These are phyloP conservation scores for Phytophthora crassamura DNA, from an alignment of 352 stramenopile genomes.

Conservation along the genomic window DNA sequence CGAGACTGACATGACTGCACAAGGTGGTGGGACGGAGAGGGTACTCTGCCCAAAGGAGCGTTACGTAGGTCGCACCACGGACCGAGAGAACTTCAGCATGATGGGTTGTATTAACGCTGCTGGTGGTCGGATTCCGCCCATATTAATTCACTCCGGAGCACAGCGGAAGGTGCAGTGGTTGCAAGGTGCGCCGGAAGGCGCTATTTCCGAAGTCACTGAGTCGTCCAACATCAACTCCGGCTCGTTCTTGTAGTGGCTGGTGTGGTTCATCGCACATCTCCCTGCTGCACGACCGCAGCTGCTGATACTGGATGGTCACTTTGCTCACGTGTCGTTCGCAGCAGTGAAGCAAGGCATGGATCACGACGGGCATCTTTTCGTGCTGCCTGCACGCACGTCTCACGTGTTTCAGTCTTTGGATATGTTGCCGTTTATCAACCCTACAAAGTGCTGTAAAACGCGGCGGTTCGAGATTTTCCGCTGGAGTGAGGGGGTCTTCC, in stretches of 20 bases:
- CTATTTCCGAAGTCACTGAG: neutral
- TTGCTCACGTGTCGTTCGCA: neutral
- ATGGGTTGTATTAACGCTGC: constrained; percentile 13
- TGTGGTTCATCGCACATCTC: neutral
- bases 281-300: neutral
- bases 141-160: constrained; percentile 1
- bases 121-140: neutral
- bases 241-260: neutral
- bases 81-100: constrained; percentile 10
- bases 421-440: constrained; percentile 5
- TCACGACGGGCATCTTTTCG: constrained; percentile 5
- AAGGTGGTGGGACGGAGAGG: neutral
- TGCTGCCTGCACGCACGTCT: constrained; percentile 5
- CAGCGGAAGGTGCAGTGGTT: constrained; percentile 3
- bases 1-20: constrained; percentile 1
- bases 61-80: neutral
- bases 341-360: neutral
- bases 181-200: neutral
- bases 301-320: constrained; percentile 7
- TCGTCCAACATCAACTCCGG: constrained; percentile 1
- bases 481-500: neutral
- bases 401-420: constrained; percentile 9
- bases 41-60: constrained; percentile 5
- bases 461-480: neutral
- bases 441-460: constrained; percentile 8